phyloP scores from a whole-genome alignment of 257 asterid genomes.

The Rhazya stricta region DNA sequence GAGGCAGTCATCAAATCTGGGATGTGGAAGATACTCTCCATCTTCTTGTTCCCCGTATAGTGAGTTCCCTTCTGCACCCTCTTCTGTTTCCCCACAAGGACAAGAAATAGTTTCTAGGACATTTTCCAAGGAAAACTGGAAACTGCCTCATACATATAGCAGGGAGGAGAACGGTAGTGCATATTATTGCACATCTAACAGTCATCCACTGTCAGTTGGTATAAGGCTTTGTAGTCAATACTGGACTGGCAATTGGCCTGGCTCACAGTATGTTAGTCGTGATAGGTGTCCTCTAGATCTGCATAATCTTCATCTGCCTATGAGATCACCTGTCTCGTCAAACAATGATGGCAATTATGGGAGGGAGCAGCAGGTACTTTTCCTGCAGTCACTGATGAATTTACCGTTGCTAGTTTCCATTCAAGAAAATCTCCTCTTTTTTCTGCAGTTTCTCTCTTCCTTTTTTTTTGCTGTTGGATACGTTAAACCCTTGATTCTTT shows the following conservation, averaged over 20 bases:
- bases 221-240: conserved; percentile 26
- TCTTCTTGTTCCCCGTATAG: conserved; percentile 27
- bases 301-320: conserved; percentile 35
- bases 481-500: neutral
- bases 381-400: neutral
- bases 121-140: conserved; percentile 32
- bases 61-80: conserved; percentile 26
- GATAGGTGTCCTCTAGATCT: conserved; percentile 35
- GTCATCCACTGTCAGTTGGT: conserved; percentile 37
- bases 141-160: conserved; percentile 31
- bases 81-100: conserved; percentile 43
- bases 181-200: conserved; percentile 41
- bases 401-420: neutral
- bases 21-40: conserved; percentile 23
- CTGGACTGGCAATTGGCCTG: conserved; percentile 34
- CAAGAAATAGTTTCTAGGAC: conserved; percentile 36
- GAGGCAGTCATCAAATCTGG: conserved; percentile 33
- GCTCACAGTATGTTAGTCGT: conserved; percentile 26
- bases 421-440: neutral
- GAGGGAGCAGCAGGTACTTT: conserved; percentile 34
- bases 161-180: conserved; percentile 54
- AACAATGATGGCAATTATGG: conserved; percentile 29
- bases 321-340: conserved; percentile 33
- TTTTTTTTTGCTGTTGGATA: neutral
- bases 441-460: neutral